Base-by-base conservation (phyloP, 208 protist genomes). In the Trypanosoma platydactyli region DNA sequence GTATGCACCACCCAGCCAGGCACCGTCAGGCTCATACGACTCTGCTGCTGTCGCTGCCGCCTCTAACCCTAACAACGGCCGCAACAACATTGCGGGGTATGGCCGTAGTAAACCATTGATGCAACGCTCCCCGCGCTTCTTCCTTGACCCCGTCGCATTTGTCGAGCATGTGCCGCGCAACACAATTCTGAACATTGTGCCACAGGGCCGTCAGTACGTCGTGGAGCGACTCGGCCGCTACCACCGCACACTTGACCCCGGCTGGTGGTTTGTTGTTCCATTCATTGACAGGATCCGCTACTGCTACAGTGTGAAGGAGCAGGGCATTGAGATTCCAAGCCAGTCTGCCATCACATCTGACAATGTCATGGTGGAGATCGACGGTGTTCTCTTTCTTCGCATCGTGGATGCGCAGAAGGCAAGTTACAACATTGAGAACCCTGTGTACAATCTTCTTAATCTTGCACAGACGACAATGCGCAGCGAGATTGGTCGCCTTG, bases 391-490 rank as follows among this genome's bases (percentile, higher is more conserved):
- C 4, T 99, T 98, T 73, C 64, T 98, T 0, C 75, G 84, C 35
- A 93, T 99, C 59, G 83, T 92, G 22, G 89, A 99, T 56, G 84
- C 96, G 12, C 55, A 86, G 25, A 96, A 93, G 60, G 96, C 91
- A 18, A 91, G 84, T 53, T 95, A 97, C 80, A 95, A 98, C 66
- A 96, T 99, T 65, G 92, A 98, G 41, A 97, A 98, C 70, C 91
- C 95, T 6, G 87, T 98, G 33, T 98, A 93, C 74, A 97, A 98
- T 66, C 66, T 98, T 20, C 93, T 96, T 27, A 98, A 98, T 77
- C 83, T 99, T 27, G 97, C 97, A 0, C 95, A 98, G 75, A 98
- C 95, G 15, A 98, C 97, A n/a, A 97, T 98, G 97, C 92, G 97
- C 42, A 94, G 89, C 33, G 95, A 98, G 72, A 95, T 98, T 64